Percentiles rank a stretch among this genome's conserved stretches.
These are phyloP conservation scores for Aspergillus hortae DNA, from an alignment of 2,329 filamentous ascomycete genomes.

Conservation along the genomic window DNA sequence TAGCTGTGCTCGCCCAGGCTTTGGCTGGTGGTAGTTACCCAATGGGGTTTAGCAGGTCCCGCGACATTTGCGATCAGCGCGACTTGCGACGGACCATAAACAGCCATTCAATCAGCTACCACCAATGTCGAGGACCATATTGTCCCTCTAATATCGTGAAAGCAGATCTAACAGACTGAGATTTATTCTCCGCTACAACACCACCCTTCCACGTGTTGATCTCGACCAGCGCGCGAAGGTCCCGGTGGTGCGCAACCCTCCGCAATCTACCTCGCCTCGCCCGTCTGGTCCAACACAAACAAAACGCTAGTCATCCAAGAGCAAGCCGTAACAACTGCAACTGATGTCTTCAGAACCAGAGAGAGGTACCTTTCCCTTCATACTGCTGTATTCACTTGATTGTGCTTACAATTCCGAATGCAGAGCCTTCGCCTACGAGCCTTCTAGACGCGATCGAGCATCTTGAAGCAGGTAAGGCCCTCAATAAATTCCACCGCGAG, in stretches of 20 bases:
- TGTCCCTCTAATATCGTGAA: neutral
- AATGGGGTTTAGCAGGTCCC: neutral
- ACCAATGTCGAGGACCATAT: neutral
- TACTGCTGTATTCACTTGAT: neutral
- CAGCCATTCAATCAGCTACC: neutral
- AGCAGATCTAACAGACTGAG: neutral
- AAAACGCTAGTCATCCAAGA: neutral
- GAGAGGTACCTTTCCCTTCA: neutral
- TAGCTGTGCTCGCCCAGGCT: no score
- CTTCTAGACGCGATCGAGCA: constrained; percentile 34
- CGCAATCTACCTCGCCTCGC: no score
- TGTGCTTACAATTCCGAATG: neutral
- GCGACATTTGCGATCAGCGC: neutral
- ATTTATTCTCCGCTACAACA: neutral
- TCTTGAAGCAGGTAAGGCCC: constrained; percentile 33
- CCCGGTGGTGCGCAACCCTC: no score
- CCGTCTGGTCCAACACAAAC: no score
- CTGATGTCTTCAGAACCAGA: neutral
- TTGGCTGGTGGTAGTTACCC: neutral
- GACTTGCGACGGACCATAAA: neutral
- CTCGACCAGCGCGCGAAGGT: neutral
- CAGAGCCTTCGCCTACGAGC: constrained; percentile 17
- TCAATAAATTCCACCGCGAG: neutral
- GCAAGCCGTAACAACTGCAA: neutral
- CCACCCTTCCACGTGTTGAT: neutral